phyloP scores from a whole-genome alignment of 2,329 filamentous ascomycete species.

The Myotisia sp. region DNA sequence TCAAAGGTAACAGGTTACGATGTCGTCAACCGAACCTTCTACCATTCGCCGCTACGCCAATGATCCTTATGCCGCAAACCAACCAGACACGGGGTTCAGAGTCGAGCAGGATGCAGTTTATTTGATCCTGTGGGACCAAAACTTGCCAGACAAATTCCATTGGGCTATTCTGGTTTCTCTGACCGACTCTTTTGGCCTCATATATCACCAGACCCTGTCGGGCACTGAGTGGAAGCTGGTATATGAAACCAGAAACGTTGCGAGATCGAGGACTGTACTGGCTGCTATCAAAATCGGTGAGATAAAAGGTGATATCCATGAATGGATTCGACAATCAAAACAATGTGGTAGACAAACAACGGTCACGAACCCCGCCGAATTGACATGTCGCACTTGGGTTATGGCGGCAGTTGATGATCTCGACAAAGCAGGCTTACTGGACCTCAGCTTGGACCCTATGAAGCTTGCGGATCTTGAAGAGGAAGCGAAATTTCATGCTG shows the following conservation, averaged over 20 bases:
- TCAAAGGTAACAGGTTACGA: no score
- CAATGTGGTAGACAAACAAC: conserved; percentile 7
- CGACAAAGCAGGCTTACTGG: conserved; percentile 10
- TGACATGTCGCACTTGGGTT: conserved; percentile 12
- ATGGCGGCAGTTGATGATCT: conserved; percentile 11
- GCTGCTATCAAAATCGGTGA: conserved; percentile 10
- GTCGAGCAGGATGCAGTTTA: conserved; percentile 11
- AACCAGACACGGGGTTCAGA: conserved; percentile 4
- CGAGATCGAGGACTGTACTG: conserved; percentile 8
- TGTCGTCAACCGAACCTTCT: no score
- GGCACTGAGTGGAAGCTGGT: conserved; percentile 8
- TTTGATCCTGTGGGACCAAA: conserved; percentile 9
- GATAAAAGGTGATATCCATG: conserved; percentile 8
- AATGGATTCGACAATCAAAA: conserved; percentile 11
- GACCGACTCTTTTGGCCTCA: conserved; percentile 6
- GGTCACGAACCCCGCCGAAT: conserved; percentile 6
- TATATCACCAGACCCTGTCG: conserved; percentile 9
- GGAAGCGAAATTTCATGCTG: conserved; percentile 6
- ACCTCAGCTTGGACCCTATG: conserved; percentile 9
- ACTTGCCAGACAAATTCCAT: conserved; percentile 6
- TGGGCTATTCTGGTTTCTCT: conserved; percentile 12
- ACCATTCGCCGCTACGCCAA: conserved; percentile 6
- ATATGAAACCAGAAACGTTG: conserved; percentile 6
- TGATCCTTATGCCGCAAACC: no score
- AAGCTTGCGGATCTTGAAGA: conserved; percentile 9